phyloP scores from a whole-genome alignment of 176 grass and related monocot genomes.

The Cenchrus purpureus region DNA sequence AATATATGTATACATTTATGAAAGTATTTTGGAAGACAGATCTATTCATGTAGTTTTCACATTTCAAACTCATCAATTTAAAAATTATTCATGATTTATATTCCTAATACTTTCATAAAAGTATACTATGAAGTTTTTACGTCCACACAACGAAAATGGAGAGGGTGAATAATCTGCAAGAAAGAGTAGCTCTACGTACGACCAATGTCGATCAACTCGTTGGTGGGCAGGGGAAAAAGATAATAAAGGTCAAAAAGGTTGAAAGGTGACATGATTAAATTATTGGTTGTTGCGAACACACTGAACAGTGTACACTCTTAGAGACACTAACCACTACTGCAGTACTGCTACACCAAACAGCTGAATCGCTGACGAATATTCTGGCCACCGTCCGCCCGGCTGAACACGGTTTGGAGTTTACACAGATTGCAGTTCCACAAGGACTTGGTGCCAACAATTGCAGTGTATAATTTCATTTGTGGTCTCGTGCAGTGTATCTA shows the following conservation, averaged over 20 bases:
- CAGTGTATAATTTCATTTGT: too few relatives aligned
- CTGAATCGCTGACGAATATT: neutral
- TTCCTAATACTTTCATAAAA: too few relatives aligned
- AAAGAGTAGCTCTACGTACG: neutral
- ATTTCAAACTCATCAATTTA: too few relatives aligned
- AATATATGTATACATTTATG: too few relatives aligned
- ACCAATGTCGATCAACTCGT: neutral
- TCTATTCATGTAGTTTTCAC: too few relatives aligned
- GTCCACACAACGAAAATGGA: neutral
- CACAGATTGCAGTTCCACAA: too few relatives aligned
- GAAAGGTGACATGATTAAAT: constrained; percentile 26
- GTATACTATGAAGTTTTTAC: too few relatives aligned
- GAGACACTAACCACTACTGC: neutral
- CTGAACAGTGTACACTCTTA: neutral
- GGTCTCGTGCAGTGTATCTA: too few relatives aligned
- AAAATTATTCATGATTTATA: too few relatives aligned
- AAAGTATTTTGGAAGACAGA: too few relatives aligned
- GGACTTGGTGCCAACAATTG: too few relatives aligned
- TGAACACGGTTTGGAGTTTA: too few relatives aligned
- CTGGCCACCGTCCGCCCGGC: neutral
- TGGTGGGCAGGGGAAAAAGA: neutral
- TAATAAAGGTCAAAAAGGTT: neutral
- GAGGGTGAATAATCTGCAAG: neutral
- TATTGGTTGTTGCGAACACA: constrained; percentile 8
- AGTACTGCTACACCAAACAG: neutral